A percentile compares a stretch with the other conserved stretches of the same genome.
phyloP scores from a whole-genome alignment of 2,329 filamentous ascomycete genomes.

The Claviceps sorghi region DNA sequence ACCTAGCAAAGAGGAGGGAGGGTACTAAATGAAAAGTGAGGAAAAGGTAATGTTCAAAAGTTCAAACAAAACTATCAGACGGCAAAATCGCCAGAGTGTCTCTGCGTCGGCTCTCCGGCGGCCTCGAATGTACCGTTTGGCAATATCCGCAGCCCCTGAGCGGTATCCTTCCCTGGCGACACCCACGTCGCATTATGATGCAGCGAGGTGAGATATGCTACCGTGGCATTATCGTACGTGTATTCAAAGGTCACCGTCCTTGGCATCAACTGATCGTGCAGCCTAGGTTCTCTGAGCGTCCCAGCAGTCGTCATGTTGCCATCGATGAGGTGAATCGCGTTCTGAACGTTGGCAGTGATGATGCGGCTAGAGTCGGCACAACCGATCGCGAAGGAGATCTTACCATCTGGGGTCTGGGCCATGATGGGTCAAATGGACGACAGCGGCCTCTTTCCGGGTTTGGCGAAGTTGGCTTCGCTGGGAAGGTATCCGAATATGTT shows the following conservation, averaged over 20 bases:
- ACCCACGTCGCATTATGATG: constrained; percentile 68
- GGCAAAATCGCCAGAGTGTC: constrained; percentile 52
- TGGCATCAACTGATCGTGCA: constrained; percentile 75
- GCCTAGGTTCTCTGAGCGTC: constrained; percentile 51
- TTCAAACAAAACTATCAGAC: constrained; percentile 16
- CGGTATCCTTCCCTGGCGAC: constrained; percentile 48
- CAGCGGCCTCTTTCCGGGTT: constrained; percentile 62
- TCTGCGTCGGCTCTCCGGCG: constrained; percentile 67
- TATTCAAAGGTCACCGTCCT: constrained; percentile 57
- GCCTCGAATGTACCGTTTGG: constrained; percentile 60
- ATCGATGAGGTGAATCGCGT: constrained; percentile 61
- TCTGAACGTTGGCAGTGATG: constrained; percentile 70
- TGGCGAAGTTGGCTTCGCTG: constrained; percentile 58
- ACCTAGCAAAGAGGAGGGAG: no score
- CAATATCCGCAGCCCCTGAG: constrained; percentile 55
- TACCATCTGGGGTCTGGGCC: constrained; percentile 53
- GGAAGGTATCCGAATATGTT: constrained; percentile 71
- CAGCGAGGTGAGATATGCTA: constrained; percentile 47
- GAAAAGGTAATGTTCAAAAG: no score
- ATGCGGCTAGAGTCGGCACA: constrained; percentile 75
- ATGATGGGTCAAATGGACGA: constrained; percentile 68
- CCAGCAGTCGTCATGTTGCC: constrained; percentile 42
- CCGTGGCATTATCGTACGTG: constrained; percentile 53
- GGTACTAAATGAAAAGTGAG: background rate
- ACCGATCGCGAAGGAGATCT: constrained; percentile 57